These are phyloP conservation scores for Colletotrichum gloeosporioides DNA, from an alignment of 2,329 filamentous ascomycete genomes.

Conservation along the genomic window DNA sequence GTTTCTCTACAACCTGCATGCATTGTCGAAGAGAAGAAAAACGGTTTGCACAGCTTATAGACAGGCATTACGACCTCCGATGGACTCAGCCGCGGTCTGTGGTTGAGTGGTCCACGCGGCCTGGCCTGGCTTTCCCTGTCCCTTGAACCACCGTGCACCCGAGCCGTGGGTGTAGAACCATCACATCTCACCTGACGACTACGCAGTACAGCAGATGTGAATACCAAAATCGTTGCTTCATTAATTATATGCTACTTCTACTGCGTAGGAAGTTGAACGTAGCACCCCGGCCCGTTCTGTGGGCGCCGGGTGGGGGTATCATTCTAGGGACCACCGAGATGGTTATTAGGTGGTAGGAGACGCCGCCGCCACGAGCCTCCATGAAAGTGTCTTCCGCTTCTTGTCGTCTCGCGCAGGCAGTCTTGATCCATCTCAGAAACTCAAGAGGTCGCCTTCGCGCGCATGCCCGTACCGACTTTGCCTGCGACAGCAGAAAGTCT, in stretches of 20 bases:
- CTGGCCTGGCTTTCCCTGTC: not conserved
- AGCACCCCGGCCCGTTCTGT: constrained; percentile 12
- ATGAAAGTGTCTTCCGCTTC: not conserved
- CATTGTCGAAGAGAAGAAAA: not conserved
- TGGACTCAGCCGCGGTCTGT: not conserved
- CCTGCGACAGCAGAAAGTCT: not conserved
- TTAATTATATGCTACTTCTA: constrained; percentile 19
- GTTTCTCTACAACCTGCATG: not conserved
- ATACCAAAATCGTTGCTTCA: constrained; percentile 13
- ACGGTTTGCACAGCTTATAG: not conserved
- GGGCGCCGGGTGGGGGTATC: constrained; percentile 19
- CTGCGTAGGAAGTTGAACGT: not conserved
- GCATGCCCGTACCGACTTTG: not conserved
- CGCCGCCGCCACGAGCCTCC: not conserved
- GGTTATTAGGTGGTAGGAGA: not conserved
- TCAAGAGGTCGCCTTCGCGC: not conserved
- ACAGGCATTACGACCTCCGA: not conserved
- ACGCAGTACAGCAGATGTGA: accelerated
- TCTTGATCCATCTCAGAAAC: not conserved
- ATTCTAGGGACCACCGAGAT: constrained; percentile 9
- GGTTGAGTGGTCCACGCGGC: not conserved
- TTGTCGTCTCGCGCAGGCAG: not conserved
- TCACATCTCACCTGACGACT: not conserved
- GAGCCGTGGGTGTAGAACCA: not conserved
- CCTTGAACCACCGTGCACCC: not conserved